Evolutionary conservation across 371 early-diverging fungal species (phyloP).

Genomic region (Batkoa obscura): DNA sequence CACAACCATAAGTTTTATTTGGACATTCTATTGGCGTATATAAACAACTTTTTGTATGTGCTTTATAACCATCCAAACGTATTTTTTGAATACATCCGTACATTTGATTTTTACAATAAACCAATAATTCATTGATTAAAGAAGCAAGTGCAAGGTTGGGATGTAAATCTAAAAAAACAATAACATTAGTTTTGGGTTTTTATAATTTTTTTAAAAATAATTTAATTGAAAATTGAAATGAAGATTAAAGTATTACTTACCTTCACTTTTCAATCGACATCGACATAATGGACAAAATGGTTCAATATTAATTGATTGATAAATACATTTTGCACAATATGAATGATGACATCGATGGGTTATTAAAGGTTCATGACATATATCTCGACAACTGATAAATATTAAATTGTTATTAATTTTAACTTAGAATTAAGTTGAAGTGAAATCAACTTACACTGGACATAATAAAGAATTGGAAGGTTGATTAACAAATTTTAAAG

Average conservation of each 20-base stretch:
- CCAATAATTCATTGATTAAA: conserved; percentile 26
- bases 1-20: conserved; percentile 22
- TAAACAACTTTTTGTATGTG: conserved; percentile 22
- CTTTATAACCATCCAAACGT: conserved; percentile 19
- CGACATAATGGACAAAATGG: conserved; percentile 36
- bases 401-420: too few relatives aligned
- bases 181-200: too few relatives aligned
- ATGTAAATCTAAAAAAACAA: conserved; percentile 22
- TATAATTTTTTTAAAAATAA: too few relatives aligned
- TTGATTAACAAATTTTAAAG: neutral
- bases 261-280: conserved; percentile 16
- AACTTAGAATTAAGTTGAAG: neutral
- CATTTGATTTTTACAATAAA: conserved; percentile 23
- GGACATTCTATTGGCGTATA: conserved; percentile 20
- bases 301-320: conserved; percentile 23
- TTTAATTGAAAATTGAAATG: too few relatives aligned
- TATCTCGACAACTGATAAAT: conserved; percentile 32
- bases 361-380: conserved; percentile 31
- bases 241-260: conserved; percentile 10
- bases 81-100: conserved; percentile 23
- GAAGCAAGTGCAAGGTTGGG: conserved; percentile 32
- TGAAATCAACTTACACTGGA: neutral
- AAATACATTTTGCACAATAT: conserved; percentile 28
- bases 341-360: conserved; percentile 33
- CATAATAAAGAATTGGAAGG: neutral